Evolutionary conservation across 805 yeast genomes (phyloP), one percentile per base, ranked within the genome.

Genomic region (Suhomyces sp.): DNA sequence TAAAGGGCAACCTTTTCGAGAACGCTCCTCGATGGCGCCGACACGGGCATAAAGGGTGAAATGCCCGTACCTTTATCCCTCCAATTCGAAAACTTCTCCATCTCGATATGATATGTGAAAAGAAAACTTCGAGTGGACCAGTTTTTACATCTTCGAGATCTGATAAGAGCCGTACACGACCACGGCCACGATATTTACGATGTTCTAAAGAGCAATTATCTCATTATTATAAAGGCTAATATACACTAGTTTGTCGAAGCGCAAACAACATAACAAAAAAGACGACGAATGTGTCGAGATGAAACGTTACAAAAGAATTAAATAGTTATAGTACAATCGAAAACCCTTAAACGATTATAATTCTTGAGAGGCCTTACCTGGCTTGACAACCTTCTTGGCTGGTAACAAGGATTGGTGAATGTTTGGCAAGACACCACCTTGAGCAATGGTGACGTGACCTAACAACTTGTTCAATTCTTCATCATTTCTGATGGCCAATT

Each of bases 21-120:
- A 15, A 47, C 51, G 15, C 54, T 15, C 2, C 38, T 31, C 12
- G 55, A 23, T 12, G 54, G 36, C 29, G 54, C 50, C 4, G 77
- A 64, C 42, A 66, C 58, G 0, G 96, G 96, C 71, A 87, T 74
- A 59, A 90, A 90, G 2, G 97, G 97, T 0, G 96, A 86, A 35
- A 91, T 88, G n/a, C 97, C 97, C 1, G 97, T 91, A 4, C 93
- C 94, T 56, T 85, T 88, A 65, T 90, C 97, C 68, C 97, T 80
- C 86, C 88, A 90, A 55, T 80, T 79, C 24, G 94, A 84, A 71
- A 83, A 91, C 70, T 88, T 86, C 71, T 88, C 96, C 97, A 91
- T 87, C 22, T 19, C 47, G 13, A 29, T 24, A 24, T 8, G 19
- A 24, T 22, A 24, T 22, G 12, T 42, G 9, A 29, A 15, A 17